Evolutionary conservation across 1,284 basidiomycete genomes (phyloP).

Genomic region (Ustilago vetiveriae): DNA sequence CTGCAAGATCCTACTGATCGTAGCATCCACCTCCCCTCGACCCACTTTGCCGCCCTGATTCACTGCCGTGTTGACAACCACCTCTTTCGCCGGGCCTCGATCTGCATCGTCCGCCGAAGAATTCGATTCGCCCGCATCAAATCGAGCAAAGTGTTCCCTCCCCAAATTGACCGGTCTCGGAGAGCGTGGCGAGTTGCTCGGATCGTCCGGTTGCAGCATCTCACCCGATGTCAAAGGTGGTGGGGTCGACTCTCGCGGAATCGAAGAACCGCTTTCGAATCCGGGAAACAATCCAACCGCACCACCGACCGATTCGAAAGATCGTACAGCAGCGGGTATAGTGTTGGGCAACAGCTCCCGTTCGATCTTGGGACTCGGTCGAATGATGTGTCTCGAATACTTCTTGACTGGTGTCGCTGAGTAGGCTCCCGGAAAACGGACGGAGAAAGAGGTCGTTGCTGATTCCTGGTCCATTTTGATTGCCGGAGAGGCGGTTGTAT

Average conservation of each 20-base stretch:
- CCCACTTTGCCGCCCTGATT: too few relatives aligned
- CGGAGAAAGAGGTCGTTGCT: constrained; percentile 16
- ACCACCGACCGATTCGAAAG: too few relatives aligned
- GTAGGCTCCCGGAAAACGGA: constrained; percentile 34
- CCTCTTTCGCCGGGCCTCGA: too few relatives aligned
- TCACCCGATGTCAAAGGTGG: constrained; percentile 5
- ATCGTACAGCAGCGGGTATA: background rate
- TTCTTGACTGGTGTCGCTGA: constrained; percentile 15
- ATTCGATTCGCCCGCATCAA: constrained; percentile 8
- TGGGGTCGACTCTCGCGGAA: constrained; percentile 37
- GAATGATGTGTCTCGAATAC: constrained; percentile 39
- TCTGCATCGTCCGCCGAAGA: constrained; percentile 1
- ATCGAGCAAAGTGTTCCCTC: constrained; percentile 8
- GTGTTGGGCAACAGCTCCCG: background rate
- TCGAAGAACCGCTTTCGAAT: background rate
- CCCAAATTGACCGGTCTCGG: constrained; percentile 22
- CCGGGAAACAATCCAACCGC: constrained; percentile 17
- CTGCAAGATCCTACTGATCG: constrained; percentile 17
- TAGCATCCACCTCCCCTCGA: constrained; percentile 4
- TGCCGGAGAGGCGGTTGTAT: constrained; percentile 16
- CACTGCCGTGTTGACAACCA: too few relatives aligned
- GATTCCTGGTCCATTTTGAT: too few relatives aligned
- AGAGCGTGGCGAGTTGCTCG: constrained; percentile 23
- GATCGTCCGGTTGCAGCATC: constrained; percentile 21
- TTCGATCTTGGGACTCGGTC: constrained; percentile 18